Base-by-base conservation (phyloP, 78 protist genomes). In the Cavenderia fasciculata region DNA sequence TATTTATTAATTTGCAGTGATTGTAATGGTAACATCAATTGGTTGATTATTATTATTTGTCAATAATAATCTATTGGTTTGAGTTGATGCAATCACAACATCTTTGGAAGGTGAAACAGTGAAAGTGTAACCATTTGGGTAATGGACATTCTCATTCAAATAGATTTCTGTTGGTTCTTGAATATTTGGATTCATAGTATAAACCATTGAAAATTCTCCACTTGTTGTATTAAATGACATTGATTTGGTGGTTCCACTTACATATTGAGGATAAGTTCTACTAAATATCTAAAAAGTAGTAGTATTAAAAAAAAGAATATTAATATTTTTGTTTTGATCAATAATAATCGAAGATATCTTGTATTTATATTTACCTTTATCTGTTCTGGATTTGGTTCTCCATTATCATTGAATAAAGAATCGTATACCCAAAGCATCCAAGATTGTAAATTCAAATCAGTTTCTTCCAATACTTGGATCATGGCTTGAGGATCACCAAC, bases 391-490 rank as follows among this genome's bases (percentile, higher is more conserved):
- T 82, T 75, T 14, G 85, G 75, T 36, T 46, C 41, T 29, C 95
- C 95, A 40, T 85, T 52, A 56, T 86, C 96, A 25, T 94, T 40
- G 59, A 31, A 94, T 31, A 63, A 63, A 2, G 38, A 4, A 18
- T 94, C 87, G 73, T 62, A 77, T 33, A 51, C 75, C 96, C 96
- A 94, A 52, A 79, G 76, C n/a, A 49, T 40, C 82, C 89, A 85
- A 8, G 71, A 46, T 36, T 79, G 85, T 1, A 62, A 34, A 43
- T 70, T 16, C 14, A 38, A 59, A 23, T 94, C 94, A 36, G 87
- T 47, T 6, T 43, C 47, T 2, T 63, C 25, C 72, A 63, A n/a
- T 5, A 29, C n/a, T 38, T 63, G 51, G 47, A 63, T 19, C 2
- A 36, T n/a, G 11, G 82, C 59, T 25, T 31, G 38, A 0, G 85